Conservation (phyloP, 1,139 yeast genomes). For the Yamadazyma mexicana region DNA sequence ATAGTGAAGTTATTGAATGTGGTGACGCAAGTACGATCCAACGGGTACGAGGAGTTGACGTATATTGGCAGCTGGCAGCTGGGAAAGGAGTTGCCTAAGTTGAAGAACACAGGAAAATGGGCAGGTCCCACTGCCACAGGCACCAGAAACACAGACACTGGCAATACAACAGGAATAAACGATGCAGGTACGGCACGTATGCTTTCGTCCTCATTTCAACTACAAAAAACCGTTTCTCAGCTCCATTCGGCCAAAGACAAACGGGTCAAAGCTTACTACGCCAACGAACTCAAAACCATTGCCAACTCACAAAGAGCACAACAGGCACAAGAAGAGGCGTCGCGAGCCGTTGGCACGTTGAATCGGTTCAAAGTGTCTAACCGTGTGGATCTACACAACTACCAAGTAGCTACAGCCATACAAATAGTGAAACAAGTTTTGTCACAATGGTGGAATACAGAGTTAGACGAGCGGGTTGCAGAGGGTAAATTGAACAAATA, state of each 20-base stretch:
- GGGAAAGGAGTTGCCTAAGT: constrained; percentile 3
- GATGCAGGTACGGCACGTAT: no score
- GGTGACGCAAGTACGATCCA: constrained; percentile 7
- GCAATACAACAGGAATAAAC: neutral
- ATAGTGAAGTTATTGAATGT: neutral
- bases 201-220: no score
- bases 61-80: neutral
- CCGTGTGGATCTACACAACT: constrained; percentile 53
- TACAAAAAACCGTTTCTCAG: no score
- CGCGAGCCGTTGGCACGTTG: neutral
- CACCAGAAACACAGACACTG: neutral
- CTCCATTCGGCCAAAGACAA: neutral
- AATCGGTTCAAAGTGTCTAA: neutral
- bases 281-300: neutral
- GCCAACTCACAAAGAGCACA: neutral
- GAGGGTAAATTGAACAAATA: constrained; percentile 35
- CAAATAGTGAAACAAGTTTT: constrained; percentile 30
- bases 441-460: constrained; percentile 56
- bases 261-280: neutral
- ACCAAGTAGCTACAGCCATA: constrained; percentile 46
- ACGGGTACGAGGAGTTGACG: constrained; percentile 8
- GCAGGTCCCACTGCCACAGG: neutral
- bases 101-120: neutral
- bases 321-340: neutral
- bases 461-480: constrained; percentile 37